phyloP scores from a whole-genome alignment of 2,329 filamentous ascomycete species.

The Talaromyces atroroseus region DNA sequence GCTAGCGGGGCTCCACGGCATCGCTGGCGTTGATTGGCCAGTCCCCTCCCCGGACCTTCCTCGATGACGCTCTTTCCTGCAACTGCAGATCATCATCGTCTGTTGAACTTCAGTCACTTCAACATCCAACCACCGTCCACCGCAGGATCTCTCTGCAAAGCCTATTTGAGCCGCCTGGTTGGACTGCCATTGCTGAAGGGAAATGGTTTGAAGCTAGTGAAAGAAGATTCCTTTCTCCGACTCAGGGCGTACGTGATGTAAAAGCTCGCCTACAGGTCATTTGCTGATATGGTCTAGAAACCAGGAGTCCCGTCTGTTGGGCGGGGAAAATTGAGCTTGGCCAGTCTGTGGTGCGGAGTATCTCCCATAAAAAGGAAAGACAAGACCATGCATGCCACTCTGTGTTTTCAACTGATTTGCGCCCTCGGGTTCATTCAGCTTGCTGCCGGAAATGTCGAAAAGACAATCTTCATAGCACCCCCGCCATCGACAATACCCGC shows the following conservation, averaged over 20 bases:
- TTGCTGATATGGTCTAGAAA: background rate
- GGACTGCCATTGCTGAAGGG: background rate
- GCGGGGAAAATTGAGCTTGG: background rate
- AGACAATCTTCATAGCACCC: slow-evolving; percentile 79
- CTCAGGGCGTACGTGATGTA: background rate
- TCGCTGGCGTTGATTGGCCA: background rate
- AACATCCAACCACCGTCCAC: background rate
- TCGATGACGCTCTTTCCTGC: slow-evolving; percentile 1
- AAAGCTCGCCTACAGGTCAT: too few species aligned
- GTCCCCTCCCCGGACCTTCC: background rate
- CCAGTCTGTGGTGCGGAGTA: background rate
- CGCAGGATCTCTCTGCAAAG: background rate
- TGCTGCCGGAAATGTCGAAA: slow-evolving; percentile 72
- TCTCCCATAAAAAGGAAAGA: background rate
- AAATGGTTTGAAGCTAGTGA: background rate
- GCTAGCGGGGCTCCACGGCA: background rate
- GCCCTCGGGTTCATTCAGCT: slow-evolving; percentile 14
- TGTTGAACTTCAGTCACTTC: background rate
- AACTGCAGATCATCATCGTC: slow-evolving; percentile 1
- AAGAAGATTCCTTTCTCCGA: background rate
- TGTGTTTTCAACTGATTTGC: slow-evolving; percentile 10
- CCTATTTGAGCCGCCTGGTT: background rate
- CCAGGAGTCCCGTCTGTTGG: background rate
- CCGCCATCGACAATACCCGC: slow-evolving; percentile 51
- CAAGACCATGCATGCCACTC: background rate